Percentiles rank a stretch among this genome's conserved stretches.
Evolutionary conservation across 1,139 yeast genomes (phyloP).

Genomic region (Eremothecium cymbalariae): DNA sequence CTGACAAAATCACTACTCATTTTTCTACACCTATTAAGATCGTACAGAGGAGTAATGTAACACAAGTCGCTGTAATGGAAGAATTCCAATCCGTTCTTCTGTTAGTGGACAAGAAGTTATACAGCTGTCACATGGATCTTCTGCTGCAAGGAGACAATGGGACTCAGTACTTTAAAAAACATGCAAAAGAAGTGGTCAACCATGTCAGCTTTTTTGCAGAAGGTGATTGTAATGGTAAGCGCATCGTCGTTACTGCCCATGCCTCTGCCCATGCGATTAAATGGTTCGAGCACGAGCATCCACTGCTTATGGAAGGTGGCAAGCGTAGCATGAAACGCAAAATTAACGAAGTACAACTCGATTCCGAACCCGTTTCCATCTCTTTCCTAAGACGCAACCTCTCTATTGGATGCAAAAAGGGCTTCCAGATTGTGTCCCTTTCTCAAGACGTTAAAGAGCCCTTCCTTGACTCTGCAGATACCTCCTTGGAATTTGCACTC

Average conservation of each 20-base stretch:
- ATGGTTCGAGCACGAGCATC: constrained; percentile 58
- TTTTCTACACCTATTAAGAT: constrained; percentile 74
- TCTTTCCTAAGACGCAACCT: constrained; percentile 81
- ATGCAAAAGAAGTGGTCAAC: constrained; percentile 69
- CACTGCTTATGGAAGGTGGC: constrained; percentile 32
- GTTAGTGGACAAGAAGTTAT: constrained; percentile 71
- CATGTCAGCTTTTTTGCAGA: constrained; percentile 87
- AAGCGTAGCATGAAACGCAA: constrained; percentile 63
- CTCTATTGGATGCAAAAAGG: constrained; percentile 93
- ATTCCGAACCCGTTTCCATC: constrained; percentile 84
- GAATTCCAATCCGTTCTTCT: constrained; percentile 81
- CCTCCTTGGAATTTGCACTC: constrained; percentile 91
- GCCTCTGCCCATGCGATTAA: constrained; percentile 67
- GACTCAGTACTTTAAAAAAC: constrained; percentile 38
- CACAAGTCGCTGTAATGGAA: constrained; percentile 86
- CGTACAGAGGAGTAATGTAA: constrained; percentile 65
- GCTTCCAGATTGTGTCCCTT: constrained; percentile 80
- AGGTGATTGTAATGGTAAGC: constrained; percentile 84
- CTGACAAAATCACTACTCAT: constrained; percentile 39
- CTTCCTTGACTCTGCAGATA: constrained; percentile 89
- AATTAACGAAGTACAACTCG: constrained; percentile 68
- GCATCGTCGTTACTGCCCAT: constrained; percentile 83
- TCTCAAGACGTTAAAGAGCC: constrained; percentile 56
- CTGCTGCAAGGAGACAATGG: constrained; percentile 55
- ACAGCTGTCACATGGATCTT: constrained; percentile 79